These are phyloP conservation scores for Gillenia trifoliata DNA, from an alignment of 306 rosid genomes.

Conservation along the genomic window DNA sequence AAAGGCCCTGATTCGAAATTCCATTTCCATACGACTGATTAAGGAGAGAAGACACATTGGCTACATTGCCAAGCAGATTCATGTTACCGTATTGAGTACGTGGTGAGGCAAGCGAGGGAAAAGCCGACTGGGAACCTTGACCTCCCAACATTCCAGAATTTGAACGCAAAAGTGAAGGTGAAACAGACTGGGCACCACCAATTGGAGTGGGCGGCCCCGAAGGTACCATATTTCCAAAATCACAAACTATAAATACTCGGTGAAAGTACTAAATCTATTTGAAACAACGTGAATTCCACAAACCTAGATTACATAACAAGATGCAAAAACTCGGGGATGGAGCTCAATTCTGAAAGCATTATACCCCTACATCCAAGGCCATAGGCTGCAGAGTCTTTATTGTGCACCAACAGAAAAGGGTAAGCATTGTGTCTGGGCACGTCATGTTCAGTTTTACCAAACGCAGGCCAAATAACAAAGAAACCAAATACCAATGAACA, in stretches of 20 bases:
- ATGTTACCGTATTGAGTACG: slow-evolving; percentile 65
- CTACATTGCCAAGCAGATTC: slow-evolving; percentile 74
- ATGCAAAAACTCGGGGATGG: slow-evolving; percentile 25
- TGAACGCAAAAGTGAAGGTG: slow-evolving; percentile 74
- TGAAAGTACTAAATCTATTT: slow-evolving; percentile 41
- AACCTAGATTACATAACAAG: slow-evolving; percentile 40
- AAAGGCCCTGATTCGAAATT: slow-evolving; percentile 58
- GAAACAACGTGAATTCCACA: slow-evolving; percentile 35
- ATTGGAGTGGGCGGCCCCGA: slow-evolving; percentile 88
- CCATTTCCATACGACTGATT: slow-evolving; percentile 79
- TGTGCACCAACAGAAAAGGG: slow-evolving; percentile 47
- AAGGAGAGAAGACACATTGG: slow-evolving; percentile 72
- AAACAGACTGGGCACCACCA: slow-evolving; percentile 81
- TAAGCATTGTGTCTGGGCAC: slow-evolving; percentile 38
- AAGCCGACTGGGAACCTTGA: slow-evolving; percentile 73
- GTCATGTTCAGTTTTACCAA: slow-evolving; percentile 39
- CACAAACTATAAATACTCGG: slow-evolving; percentile 33
- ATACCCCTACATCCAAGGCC: slow-evolving; percentile 37
- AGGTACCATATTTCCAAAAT: slow-evolving; percentile 62
- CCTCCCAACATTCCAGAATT: slow-evolving; percentile 85
- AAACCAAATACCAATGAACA: slow-evolving; percentile 39
- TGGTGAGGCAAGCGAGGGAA: slow-evolving; percentile 69
- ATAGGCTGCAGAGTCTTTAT: slow-evolving; percentile 38
- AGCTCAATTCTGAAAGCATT: slow-evolving; percentile 42
- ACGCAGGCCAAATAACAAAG: slow-evolving; percentile 44